Evolutionary conservation across 2,329 filamentous ascomycete species (phyloP).

Genomic region (Aureobasidium sp.): DNA sequence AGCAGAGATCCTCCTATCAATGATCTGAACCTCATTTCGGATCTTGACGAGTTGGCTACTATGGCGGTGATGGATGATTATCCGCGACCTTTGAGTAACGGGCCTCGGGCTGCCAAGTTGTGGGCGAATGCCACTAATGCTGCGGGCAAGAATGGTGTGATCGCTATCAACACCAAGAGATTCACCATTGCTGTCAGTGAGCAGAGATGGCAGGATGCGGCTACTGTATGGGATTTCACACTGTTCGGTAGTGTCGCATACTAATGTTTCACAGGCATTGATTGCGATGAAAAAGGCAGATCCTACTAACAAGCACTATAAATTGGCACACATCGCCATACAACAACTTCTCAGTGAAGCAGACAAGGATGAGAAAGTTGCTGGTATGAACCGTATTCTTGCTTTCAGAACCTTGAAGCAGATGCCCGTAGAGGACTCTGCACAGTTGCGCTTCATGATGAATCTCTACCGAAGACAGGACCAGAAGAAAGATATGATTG

Average conservation of each 20-base stretch:
- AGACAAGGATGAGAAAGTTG: constrained; percentile 8
- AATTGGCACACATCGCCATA: constrained; percentile 27
- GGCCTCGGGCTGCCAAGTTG: constrained; percentile 27
- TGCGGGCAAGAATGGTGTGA: constrained; percentile 15
- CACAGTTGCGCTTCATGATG: constrained; percentile 12
- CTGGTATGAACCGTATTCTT: constrained; percentile 17
- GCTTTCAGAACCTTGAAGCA: constrained; percentile 14
- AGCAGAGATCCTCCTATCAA: constrained; percentile 22
- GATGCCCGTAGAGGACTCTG: constrained; percentile 1
- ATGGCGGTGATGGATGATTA: constrained; percentile 23
- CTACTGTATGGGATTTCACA: constrained; percentile 15
- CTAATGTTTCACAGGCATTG: constrained; percentile 23
- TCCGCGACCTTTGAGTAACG: constrained; percentile 24
- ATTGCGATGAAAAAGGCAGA: constrained; percentile 29
- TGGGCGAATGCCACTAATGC: constrained; percentile 29
- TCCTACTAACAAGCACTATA: constrained; percentile 26
- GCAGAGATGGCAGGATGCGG: constrained; percentile 27
- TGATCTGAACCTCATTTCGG: constrained; percentile 17
- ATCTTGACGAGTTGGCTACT: constrained; percentile 24
- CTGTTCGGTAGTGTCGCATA: neutral
- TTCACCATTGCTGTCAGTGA: constrained; percentile 27
- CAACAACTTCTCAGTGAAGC: constrained; percentile 13
- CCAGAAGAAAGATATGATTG: constrained; percentile 4
- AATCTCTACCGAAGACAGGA: constrained; percentile 15
- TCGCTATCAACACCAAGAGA: constrained; percentile 23